Evolutionary conservation across 768 basidiomycete genomes (phyloP).

Genomic region (Collybiopsis luxurians): DNA sequence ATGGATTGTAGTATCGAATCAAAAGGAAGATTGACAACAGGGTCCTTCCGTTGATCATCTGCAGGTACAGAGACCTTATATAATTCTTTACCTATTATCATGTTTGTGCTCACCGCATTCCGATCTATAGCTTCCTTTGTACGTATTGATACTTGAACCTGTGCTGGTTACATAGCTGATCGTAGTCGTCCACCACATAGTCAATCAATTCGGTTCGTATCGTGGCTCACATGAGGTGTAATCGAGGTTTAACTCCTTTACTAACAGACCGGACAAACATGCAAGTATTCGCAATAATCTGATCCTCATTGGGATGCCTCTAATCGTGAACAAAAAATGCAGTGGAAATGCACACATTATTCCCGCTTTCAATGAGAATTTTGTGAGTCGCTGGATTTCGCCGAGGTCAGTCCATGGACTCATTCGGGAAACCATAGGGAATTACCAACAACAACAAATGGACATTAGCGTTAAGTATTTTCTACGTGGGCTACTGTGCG

Average conservation of each 20-base stretch:
- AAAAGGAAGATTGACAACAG: slow-evolving; percentile 48
- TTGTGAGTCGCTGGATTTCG: slow-evolving; percentile 27
- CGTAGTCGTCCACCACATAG: slow-evolving; percentile 8
- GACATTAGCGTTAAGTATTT: slow-evolving; percentile 57
- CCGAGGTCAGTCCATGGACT: neutral
- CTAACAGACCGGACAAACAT: slow-evolving; percentile 55
- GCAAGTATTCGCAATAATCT: slow-evolving; percentile 27
- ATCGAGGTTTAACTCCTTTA: too few species aligned
- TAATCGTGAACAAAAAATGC: too few species aligned
- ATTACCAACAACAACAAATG: slow-evolving; percentile 52
- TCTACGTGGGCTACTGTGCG: slow-evolving; percentile 60
- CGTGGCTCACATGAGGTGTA: too few species aligned
- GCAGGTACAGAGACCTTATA: slow-evolving; percentile 34
- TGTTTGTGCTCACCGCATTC: slow-evolving; percentile 33
- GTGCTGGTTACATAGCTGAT: too few species aligned
- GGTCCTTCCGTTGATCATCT: slow-evolving; percentile 48
- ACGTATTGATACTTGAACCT: too few species aligned
- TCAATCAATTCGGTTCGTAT: slow-evolving; percentile 45
- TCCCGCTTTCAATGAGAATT: slow-evolving; percentile 50
- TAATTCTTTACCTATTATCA: slow-evolving; percentile 29
- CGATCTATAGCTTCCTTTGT: slow-evolving; percentile 8
- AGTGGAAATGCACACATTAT: slow-evolving; percentile 59
- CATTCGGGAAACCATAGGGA: slow-evolving; percentile 27
- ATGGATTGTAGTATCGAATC: slow-evolving; percentile 22
- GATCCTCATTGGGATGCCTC: too few species aligned